These are phyloP conservation scores for Aureobasidium subglaciale DNA, from an alignment of 2,329 filamentous ascomycete genomes.

Conservation along the genomic window DNA sequence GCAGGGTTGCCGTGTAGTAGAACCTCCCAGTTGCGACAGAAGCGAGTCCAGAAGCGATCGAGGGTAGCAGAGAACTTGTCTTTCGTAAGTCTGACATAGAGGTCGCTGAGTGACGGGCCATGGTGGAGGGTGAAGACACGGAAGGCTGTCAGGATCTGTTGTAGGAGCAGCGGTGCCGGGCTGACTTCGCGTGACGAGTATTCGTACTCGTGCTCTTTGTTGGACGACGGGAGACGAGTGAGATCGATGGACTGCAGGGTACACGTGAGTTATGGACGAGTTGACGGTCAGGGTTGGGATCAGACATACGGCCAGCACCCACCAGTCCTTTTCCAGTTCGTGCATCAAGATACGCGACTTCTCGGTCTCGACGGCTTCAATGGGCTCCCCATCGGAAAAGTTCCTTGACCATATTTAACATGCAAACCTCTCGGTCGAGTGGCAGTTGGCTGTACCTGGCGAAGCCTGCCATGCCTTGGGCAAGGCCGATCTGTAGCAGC, in stretches of 20 bases:
- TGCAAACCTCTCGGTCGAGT: background rate
- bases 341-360: slow-evolving; percentile 76
- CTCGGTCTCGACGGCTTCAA: slow-evolving; percentile 87
- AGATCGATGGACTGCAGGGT: slow-evolving; percentile 64
- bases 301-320: slow-evolving; percentile 75
- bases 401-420: slow-evolving; percentile 43
- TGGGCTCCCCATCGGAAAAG: slow-evolving; percentile 68
- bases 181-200: slow-evolving; percentile 89
- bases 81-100: slow-evolving; percentile 60
- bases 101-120: slow-evolving; percentile 60
- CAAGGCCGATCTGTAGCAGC: slow-evolving; percentile 85
- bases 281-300: background rate
- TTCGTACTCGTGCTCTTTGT: slow-evolving; percentile 40
- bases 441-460: slow-evolving; percentile 47
- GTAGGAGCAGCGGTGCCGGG: slow-evolving; percentile 66
- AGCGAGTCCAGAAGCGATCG: slow-evolving; percentile 72
- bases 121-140: slow-evolving; percentile 83
- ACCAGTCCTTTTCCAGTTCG: slow-evolving; percentile 88
- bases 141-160: slow-evolving; percentile 78
- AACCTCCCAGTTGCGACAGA: slow-evolving; percentile 69
- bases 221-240: slow-evolving; percentile 57
- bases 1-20: slow-evolving; percentile 84
- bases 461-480: slow-evolving; percentile 94
- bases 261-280: slow-evolving; percentile 15
- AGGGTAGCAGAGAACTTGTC: slow-evolving; percentile 65